Base-by-base conservation (phyloP, 345 rosid species). In the Lumnitzera racemosa region DNA sequence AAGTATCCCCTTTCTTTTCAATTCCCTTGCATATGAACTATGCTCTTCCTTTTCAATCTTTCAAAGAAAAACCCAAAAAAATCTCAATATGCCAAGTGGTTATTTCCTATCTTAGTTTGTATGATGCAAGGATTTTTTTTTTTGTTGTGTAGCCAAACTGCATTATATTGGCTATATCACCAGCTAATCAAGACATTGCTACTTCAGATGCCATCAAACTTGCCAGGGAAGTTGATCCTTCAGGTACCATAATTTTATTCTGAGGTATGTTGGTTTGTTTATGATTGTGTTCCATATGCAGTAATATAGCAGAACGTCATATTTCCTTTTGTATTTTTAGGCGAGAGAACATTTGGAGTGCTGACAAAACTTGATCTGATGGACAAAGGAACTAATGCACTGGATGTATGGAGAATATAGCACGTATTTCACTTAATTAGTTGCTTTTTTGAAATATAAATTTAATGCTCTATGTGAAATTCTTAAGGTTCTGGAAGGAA, bases 141-240 rank as follows among this genome's bases (percentile, higher is more conserved):
- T 52, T 60, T 55, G 62, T 75, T 80, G 67, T 78, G 86, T 72
- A 90, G 99, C 99, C 99, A 67, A 94, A 83, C 80, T 72, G 90
- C 84, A 88, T 94, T 76, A 90, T 94, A 76, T 83, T 94, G 88
- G 99, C 99, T 46, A 86, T 94, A 58, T 86, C 99, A 70, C 99
- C 99, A 53, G 99, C 99, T 12, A 94, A 94, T 85, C 99, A 94
- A 84, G 99, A 94, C 72, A 94, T 94, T 81, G 99, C 99, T 56
- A 94, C 99, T 53, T 90, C 99, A 51, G 99, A 94, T 68, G 99
- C 99, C 55, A 94, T 94, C 68, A 94, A 94, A 76, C 95, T 94
- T 43, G 99, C 99, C 53, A 86, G 95, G 80, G 99, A 94, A 84
- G 99, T 94, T 62, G 99, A 94, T 83, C 97, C 99, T 61, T 53